A percentile compares a stretch with the other conserved stretches of the same genome.
Conservation (phyloP, 331 rosid species). For the Saraca asoca region DNA sequence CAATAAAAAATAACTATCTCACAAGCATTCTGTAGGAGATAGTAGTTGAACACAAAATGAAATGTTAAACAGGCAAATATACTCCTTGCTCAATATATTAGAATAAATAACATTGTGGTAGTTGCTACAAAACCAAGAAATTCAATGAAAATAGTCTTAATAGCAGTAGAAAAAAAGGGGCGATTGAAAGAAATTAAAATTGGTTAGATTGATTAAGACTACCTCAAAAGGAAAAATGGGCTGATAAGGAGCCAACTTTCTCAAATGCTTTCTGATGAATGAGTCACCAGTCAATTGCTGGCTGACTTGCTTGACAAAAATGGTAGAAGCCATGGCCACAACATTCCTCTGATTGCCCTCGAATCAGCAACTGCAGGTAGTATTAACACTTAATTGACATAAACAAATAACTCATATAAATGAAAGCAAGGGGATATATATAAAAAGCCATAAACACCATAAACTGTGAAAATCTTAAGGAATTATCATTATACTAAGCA, state of each 20-base stretch:
- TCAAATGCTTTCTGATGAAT: slow-evolving; percentile 81
- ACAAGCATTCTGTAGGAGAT: neutral
- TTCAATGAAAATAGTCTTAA: neutral
- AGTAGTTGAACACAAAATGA: slow-evolving; percentile 8
- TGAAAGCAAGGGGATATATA: no score
- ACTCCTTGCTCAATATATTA: neutral
- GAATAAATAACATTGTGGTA: neutral
- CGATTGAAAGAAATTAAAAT: neutral
- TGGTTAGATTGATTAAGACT: neutral
- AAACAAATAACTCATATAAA: no score
- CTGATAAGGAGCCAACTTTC: slow-evolving; percentile 81
- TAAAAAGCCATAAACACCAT: no score
- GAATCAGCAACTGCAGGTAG: slow-evolving; percentile 37
- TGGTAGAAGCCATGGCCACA: slow-evolving; percentile 61
- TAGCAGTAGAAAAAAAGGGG: neutral
- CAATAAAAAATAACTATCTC: neutral
- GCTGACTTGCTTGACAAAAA: slow-evolving; percentile 55
- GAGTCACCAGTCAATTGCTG: slow-evolving; percentile 63
- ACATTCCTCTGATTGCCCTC: slow-evolving; percentile 41
- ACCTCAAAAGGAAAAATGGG: slow-evolving; percentile 98
- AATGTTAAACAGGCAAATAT: slow-evolving; percentile 8
- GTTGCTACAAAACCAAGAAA: slow-evolving; percentile 10
- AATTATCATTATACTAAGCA: no score
- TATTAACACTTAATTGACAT: no score
- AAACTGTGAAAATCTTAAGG: no score